These are phyloP conservation scores for Cladosporium sp. DNA, from an alignment of 2,329 filamentous ascomycete species.

Conservation along the genomic window DNA sequence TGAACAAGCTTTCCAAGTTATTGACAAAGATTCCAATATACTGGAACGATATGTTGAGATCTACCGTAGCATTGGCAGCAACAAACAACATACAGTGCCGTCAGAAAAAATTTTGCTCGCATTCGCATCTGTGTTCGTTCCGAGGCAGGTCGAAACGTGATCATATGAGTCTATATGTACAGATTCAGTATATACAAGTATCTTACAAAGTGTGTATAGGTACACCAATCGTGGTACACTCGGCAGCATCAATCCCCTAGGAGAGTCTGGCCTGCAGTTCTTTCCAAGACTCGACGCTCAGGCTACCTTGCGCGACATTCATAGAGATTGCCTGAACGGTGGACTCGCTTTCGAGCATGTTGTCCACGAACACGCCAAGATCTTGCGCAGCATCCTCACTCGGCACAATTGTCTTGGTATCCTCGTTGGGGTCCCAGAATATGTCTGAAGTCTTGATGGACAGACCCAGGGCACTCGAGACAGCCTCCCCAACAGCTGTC, in stretches of 20 bases:
- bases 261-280: slow-evolving; percentile 30
- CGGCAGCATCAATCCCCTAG: not conserved
- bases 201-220: not conserved
- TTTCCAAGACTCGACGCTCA: slow-evolving; percentile 30
- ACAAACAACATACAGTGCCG: not conserved
- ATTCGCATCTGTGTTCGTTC: not conserved
- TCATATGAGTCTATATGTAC: not conserved
- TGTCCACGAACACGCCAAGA: slow-evolving; percentile 61
- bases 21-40: not conserved
- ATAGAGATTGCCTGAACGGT: slow-evolving; percentile 79
- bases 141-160: not conserved
- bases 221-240: not conserved
- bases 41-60: too few relatives aligned
- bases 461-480: slow-evolving; percentile 65
- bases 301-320: slow-evolving; percentile 55
- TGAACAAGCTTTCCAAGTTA: not conserved
- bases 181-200: not conserved
- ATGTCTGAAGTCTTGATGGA: slow-evolving; percentile 75
- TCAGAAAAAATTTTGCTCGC: too few relatives aligned
- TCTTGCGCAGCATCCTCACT: slow-evolving; percentile 56
- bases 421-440: slow-evolving; percentile 79
- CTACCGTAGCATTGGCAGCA: not conserved
- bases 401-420: slow-evolving; percentile 68
- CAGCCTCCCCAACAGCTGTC: slow-evolving; percentile 61
- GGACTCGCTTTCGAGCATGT: slow-evolving; percentile 62